Evolutionary conservation across 176 grass and related monocot species (phyloP).

Genomic region (Triticum turgidum): DNA sequence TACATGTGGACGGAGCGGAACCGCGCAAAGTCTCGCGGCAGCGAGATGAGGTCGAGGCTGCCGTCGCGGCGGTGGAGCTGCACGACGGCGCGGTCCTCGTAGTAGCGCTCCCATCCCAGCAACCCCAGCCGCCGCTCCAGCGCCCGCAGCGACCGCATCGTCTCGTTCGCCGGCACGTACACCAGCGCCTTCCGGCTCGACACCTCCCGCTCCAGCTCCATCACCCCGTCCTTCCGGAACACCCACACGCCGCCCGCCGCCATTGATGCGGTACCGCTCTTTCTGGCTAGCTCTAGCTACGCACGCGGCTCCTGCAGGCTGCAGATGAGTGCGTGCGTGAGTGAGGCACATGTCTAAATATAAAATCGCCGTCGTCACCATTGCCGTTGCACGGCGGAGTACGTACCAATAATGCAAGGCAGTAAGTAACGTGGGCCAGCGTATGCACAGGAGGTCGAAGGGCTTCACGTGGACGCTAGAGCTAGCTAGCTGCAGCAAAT

Average conservation of each 20-base stretch:
- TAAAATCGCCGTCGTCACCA: background rate
- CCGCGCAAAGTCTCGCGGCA: background rate
- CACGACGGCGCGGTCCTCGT: background rate
- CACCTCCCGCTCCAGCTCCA: background rate
- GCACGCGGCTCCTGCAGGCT: background rate
- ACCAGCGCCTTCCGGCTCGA: background rate
- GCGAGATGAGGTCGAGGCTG: background rate
- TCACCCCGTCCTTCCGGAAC: background rate
- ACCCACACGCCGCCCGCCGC: background rate
- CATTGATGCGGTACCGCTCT: background rate
- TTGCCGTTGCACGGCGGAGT: background rate
- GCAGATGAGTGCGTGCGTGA: no score
- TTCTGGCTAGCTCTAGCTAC: background rate
- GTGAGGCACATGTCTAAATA: background rate
- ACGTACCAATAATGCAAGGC: background rate
- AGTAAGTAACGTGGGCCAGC: background rate
- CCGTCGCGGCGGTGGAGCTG: background rate
- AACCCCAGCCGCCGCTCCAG: background rate
- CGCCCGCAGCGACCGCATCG: background rate
- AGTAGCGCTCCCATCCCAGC: background rate
- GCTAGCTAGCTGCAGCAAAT: background rate
- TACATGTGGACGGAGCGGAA: background rate
- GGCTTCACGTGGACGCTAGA: background rate
- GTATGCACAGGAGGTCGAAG: background rate
- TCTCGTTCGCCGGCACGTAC: background rate